Conservation (phyloP, 2,329 filamentous ascomycete species). For the Curvularia sp. region DNA sequence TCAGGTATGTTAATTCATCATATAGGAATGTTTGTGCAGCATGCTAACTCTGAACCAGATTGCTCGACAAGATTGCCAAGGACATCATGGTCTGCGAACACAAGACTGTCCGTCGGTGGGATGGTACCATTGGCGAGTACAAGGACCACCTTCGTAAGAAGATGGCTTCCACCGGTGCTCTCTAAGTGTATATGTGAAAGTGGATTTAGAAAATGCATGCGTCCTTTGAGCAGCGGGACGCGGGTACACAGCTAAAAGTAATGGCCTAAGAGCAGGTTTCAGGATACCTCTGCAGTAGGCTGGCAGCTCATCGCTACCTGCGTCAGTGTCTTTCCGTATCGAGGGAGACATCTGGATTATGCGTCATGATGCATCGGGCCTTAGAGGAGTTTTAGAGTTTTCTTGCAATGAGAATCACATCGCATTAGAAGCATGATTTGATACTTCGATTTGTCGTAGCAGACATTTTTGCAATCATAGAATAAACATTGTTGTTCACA, state of each 20-base stretch:
- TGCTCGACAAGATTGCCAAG: constrained; percentile 99
- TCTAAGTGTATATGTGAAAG: constrained; percentile 60
- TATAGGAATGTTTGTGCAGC: background rate
- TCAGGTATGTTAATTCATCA: constrained; percentile 70
- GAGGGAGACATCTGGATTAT: constrained; percentile 46
- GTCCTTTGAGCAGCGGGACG: constrained; percentile 35
- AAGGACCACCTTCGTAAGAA: constrained; percentile 99
- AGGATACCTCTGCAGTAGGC: constrained; percentile 43
- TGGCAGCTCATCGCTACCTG: constrained; percentile 45
- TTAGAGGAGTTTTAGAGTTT: constrained; percentile 51
- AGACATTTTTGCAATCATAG: background rate
- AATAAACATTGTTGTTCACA: background rate
- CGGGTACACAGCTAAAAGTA: constrained; percentile 38
- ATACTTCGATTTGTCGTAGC: background rate
- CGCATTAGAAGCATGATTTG: constrained; percentile 29
- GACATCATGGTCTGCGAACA: constrained; percentile 99
- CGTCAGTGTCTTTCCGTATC: constrained; percentile 42
- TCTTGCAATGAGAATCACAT: constrained; percentile 46
- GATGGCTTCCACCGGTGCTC: constrained; percentile 88
- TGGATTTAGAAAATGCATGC: constrained; percentile 36
- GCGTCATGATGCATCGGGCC: constrained; percentile 47
- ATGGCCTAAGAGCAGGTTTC: constrained; percentile 40
- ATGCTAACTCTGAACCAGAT: constrained; percentile 62
- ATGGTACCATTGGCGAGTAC: constrained; percentile 89
- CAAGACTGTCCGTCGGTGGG: constrained; percentile 90